Evolutionary conservation across 768 basidiomycete species (phyloP).

Genomic region (Antrodiella citrinella): DNA sequence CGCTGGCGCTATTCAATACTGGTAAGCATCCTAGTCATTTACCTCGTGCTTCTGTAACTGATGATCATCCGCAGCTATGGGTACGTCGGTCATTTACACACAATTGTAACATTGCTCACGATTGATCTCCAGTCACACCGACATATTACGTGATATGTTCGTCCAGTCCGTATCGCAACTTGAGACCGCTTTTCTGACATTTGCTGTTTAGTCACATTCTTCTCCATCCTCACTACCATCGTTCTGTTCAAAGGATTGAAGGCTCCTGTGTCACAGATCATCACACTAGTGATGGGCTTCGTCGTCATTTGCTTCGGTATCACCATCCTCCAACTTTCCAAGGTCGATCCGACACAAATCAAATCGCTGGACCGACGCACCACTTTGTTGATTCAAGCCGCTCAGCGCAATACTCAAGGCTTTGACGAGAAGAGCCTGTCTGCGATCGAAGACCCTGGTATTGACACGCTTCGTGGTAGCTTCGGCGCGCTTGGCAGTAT

Average conservation of each 20-base stretch:
- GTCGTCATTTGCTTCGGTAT: slow-evolving; percentile 88
- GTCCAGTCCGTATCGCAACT: slow-evolving; percentile 21
- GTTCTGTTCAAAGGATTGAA: slow-evolving; percentile 87
- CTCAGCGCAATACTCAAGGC: slow-evolving; percentile 59
- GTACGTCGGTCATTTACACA: slow-evolving; percentile 28
- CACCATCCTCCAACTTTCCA: slow-evolving; percentile 91
- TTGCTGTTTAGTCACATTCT: slow-evolving; percentile 63
- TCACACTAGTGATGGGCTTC: slow-evolving; percentile 91
- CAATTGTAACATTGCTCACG: neutral
- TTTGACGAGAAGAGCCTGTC: slow-evolving; percentile 55
- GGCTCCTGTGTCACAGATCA: slow-evolving; percentile 66
- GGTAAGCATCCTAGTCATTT: slow-evolving; percentile 33
- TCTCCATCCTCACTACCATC: slow-evolving; percentile 76
- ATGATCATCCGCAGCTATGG: slow-evolving; percentile 47
- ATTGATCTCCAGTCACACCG: slow-evolving; percentile 52
- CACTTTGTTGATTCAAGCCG: slow-evolving; percentile 86
- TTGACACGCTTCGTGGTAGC: slow-evolving; percentile 84
- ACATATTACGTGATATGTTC: slow-evolving; percentile 82
- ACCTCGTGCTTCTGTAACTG: slow-evolving; percentile 4
- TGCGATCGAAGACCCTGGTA: slow-evolving; percentile 82
- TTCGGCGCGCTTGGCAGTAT: slow-evolving; percentile 91
- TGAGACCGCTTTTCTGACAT: neutral
- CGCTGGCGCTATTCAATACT: slow-evolving; percentile 91
- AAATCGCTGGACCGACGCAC: slow-evolving; percentile 77
- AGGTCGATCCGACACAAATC: slow-evolving; percentile 80